Evolutionary conservation across 1,284 basidiomycete genomes (phyloP).

Genomic region (Mycena citricolor): DNA sequence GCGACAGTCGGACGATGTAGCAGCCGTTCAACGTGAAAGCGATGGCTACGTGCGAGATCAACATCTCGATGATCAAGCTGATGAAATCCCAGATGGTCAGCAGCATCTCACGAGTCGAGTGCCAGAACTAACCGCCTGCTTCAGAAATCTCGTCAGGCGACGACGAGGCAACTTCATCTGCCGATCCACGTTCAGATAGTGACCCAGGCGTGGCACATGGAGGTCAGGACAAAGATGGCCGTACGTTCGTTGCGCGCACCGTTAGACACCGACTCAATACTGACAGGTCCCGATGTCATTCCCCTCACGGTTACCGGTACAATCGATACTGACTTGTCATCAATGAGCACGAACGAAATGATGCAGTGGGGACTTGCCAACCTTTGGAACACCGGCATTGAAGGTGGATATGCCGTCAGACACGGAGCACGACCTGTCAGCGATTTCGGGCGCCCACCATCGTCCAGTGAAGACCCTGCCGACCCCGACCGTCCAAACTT

Average conservation of each 20-base stretch:
- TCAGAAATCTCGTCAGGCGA: too few species aligned
- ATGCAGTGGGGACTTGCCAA: slow-evolving; percentile 18
- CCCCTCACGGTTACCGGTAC: slow-evolving; percentile 23
- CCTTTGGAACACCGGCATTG: slow-evolving; percentile 19
- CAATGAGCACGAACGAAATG: slow-evolving; percentile 11
- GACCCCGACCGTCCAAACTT: slow-evolving; percentile 10
- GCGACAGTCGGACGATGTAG: slow-evolving; percentile 28
- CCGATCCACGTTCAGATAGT: too few species aligned
- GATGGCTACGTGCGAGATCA: slow-evolving; percentile 8
- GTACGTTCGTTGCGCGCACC: too few species aligned
- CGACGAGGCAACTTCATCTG: too few species aligned
- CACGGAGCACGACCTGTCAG: slow-evolving; percentile 14
- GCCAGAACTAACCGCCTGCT: too few species aligned
- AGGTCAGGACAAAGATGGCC: too few species aligned
- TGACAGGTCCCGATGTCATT: slow-evolving; percentile 21
- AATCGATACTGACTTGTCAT: slow-evolving; percentile 21
- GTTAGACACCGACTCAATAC: not conserved
- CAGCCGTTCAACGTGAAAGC: slow-evolving; percentile 5
- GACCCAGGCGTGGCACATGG: too few species aligned
- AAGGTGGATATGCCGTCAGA: slow-evolving; percentile 13
- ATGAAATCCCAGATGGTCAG: too few species aligned
- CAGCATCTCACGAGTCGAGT: too few species aligned
- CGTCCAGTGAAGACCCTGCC: not conserved
- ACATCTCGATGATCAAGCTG: too few species aligned
- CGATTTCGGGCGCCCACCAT: slow-evolving; percentile 11